phyloP scores from a whole-genome alignment of 2,329 filamentous ascomycete genomes.

The Arthrocladium fulminans region DNA sequence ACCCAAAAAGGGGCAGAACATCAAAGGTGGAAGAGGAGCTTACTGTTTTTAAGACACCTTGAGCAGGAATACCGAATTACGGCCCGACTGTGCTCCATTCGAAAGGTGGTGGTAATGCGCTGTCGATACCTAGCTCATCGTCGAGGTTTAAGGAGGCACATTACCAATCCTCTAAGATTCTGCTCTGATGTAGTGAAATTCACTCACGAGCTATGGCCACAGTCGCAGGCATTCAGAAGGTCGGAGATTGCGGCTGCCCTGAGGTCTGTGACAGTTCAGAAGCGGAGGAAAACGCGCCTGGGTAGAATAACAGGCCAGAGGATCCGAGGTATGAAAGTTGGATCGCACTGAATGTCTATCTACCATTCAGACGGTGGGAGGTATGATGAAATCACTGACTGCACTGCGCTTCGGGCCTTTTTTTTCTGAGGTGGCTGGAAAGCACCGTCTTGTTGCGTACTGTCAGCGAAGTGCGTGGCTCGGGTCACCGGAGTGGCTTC shows the following conservation, averaged over 20 bases:
- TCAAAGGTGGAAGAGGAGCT: not conserved
- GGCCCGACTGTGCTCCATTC: not conserved
- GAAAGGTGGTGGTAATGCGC: not conserved
- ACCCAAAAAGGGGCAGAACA: not conserved
- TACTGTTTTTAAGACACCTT: constrained; percentile 1
- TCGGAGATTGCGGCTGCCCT: not conserved
- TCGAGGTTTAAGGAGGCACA: not conserved
- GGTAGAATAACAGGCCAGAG: not conserved
- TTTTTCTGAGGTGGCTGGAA: too few species aligned
- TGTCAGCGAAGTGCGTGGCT: too few species aligned
- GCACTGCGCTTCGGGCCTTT: too few species aligned
- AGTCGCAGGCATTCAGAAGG: not conserved
- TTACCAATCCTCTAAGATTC: not conserved
- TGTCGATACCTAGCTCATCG: not conserved
- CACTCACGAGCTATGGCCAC: not conserved
- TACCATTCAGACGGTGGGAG: too few species aligned
- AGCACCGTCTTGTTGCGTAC: too few species aligned
- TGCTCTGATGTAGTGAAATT: not conserved
- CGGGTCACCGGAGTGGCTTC: too few species aligned
- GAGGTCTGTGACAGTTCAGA: not conserved
- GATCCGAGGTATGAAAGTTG: not conserved
- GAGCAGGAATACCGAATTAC: not conserved
- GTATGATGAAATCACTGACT: too few species aligned
- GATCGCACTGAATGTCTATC: too few species aligned
- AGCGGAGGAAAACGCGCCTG: not conserved